Conservation (phyloP, 768 basidiomycete genomes). For the Phylloporus arenicola region DNA sequence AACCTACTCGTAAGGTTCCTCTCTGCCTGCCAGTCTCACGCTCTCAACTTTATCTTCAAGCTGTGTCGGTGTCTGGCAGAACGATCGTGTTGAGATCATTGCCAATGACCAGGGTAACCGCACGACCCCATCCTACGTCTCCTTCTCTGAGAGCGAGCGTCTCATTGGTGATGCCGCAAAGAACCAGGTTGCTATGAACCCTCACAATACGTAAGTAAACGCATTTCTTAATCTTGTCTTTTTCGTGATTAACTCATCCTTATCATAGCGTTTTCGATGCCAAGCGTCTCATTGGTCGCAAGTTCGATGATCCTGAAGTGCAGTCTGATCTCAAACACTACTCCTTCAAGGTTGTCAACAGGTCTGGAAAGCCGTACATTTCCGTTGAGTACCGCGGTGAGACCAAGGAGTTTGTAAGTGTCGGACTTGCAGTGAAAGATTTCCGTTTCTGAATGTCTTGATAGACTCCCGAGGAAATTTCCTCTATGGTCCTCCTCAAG, state of each 20-base stretch:
- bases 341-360: conserved; percentile 89
- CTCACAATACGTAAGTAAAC: conserved; percentile 66
- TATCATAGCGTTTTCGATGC: conserved; percentile 85
- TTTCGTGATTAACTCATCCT: conserved; percentile 2
- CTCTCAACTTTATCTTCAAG: conserved; percentile 33
- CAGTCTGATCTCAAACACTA: conserved; percentile 85
- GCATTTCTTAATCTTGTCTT: background rate
- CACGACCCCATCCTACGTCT: conserved; percentile 93
- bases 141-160: conserved; percentile 93
- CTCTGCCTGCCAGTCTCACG: background rate
- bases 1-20: conserved; percentile 74
- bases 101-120: conserved; percentile 94
- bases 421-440: background rate
- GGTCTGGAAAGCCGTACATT: conserved; percentile 84
- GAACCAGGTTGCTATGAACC: conserved; percentile 99
- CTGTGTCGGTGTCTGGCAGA: conserved; percentile 99
- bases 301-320: conserved; percentile 81
- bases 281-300: conserved; percentile 95
- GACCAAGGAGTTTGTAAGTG: conserved; percentile 83
- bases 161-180: conserved; percentile 99
- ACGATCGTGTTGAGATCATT: conserved; percentile 98
- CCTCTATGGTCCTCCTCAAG: conserved; percentile 94
- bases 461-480: conserved; percentile 93
- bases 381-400: conserved; percentile 90
- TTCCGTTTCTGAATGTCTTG: conserved; percentile 15